Base-by-base conservation (phyloP, 2,329 filamentous ascomycete species). In the Fusarium begoniae region DNA sequence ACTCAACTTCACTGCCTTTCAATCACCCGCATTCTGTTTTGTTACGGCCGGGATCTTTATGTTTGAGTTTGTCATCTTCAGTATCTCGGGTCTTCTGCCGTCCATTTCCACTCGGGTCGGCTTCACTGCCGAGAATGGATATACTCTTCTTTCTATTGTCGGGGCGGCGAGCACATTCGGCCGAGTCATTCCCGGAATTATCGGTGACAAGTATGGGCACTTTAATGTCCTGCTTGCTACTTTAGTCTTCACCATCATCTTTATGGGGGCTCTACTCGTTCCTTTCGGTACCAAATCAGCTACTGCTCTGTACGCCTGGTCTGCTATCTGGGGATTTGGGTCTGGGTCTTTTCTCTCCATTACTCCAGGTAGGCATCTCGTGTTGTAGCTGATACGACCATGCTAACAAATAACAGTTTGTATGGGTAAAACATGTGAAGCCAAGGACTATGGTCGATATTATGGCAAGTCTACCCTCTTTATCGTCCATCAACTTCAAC, bases 31-130 rank as follows among this genome's bases (percentile, higher is more conserved):
- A 0, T 83, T 87, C 32, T 81, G 78, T 4, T 83, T 87, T 40
- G 77, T 87, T 7, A 82, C 84, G 0, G 73, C 81, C 9, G 82
- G 82, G 1, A 80, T 87, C 14, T 86, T 87, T 64, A 79, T 82
- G 3, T 83, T 87, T 26, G 86, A 88, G 53, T 85, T 87, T 55
- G 84, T 84, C 43, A 81, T 87, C 20, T 87, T 87, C 47, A 85
- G 85, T 18, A 82, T 84, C n/a, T 82, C 84, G 2, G 84, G 84
- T 3, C 80, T 87, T 13, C 75, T 87, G 3, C 86, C 86, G 2
- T 86, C 85, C 0, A 87, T 87, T 67, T 83, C 83, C 4, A 83
- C 82, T 1, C 75, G 70, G 5, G 77, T 77, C 7, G 74, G 78
- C 43, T 82, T 86, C 40, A 75, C 81, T 11, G 63, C 78, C 2